These are phyloP conservation scores for Citeromyces hawaiiensis DNA, from an alignment of 1,139 yeast species.

Conservation along the genomic window DNA sequence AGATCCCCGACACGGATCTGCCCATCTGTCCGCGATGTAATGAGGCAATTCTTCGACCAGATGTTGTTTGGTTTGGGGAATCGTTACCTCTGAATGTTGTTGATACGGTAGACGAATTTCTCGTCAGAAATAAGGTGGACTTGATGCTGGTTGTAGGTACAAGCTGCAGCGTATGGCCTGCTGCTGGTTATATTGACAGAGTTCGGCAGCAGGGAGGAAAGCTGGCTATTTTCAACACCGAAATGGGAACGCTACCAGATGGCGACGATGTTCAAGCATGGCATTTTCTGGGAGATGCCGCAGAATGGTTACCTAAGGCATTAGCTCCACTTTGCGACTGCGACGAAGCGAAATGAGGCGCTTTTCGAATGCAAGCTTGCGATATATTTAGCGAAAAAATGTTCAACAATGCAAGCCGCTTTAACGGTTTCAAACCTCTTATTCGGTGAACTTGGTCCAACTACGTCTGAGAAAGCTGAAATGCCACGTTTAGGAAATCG, in stretches of 20 bases:
- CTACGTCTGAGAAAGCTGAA: too few species aligned
- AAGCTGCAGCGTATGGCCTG: conserved; percentile 80
- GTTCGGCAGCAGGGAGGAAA: conserved; percentile 63
- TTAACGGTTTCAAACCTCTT: too few species aligned
- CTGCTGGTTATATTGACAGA: conserved; percentile 78
- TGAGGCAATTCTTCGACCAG: conserved; percentile 58
- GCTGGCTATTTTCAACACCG: conserved; percentile 75
- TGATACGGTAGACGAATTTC: conserved; percentile 57
- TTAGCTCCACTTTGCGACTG: conserved; percentile 30
- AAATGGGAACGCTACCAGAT: conserved; percentile 30
- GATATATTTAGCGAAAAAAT: neutral
- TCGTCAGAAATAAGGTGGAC: conserved; percentile 47
- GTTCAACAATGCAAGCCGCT: too few species aligned
- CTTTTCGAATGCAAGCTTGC: too few species aligned
- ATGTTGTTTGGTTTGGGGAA: conserved; percentile 92
- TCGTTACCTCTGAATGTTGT: conserved; percentile 52
- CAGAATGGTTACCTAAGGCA: conserved; percentile 53
- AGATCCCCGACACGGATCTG: conserved; percentile 35
- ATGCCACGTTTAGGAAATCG: too few species aligned
- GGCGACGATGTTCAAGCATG: conserved; percentile 33
- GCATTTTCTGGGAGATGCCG: conserved; percentile 79
- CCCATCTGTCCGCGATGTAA: conserved; percentile 70
- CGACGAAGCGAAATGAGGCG: too few species aligned
- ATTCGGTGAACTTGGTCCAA: too few species aligned
- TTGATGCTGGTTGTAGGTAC: conserved; percentile 76